Base-by-base conservation (phyloP, 208 protist species). In the Spongospora subterranea region DNA sequence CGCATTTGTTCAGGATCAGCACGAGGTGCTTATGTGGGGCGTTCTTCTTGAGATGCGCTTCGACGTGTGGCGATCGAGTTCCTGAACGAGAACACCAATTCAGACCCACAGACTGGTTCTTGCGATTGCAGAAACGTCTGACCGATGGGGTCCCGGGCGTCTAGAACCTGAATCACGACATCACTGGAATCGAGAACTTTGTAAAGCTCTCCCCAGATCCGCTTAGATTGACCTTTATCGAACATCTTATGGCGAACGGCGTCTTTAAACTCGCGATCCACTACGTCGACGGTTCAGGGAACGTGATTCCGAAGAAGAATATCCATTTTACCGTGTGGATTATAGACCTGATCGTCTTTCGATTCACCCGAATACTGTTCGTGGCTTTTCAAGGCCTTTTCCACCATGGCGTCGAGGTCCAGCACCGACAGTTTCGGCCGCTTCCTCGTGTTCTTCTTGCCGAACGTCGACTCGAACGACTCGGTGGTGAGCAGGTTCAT, bases 1-100 rank as follows among this genome's bases (percentile, higher is more conserved):
- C 99, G 94, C 98, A 99, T 96, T 99, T 99, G 96, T 99, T 99
- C 0, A 99, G 93, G n/a, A 99, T 93, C 41, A 99, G 97, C 0
- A 99, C 95, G 90, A 99, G 96, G 92, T 99, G 98, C 93, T 99
- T 99, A 95, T 99, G 98, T 88, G 96, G 46, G n/a, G 54, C 92
- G 43, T 90, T 53, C 46, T 90, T 91, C 46, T 90, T 92, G n/a
- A 96, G 46, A 38, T 93, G 93, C 0, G 90, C 66, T 90, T 97
- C 96, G 29, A 96, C 66, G 45, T 93, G 46, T 0, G 11, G 29
- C 43, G 96, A 99, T 17, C 98, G 95, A 11, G 99, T 99, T 35
- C 71, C 71, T 82, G 40, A 82, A 82, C 6, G 17, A 35, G 11
- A 35, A 6, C 71, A 6, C n/a, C 11, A 6, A 35, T 35, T n/a